These are phyloP conservation scores for Lactuca sativa DNA, from an alignment of 129 eudicot genomes.

Conservation along the genomic window DNA sequence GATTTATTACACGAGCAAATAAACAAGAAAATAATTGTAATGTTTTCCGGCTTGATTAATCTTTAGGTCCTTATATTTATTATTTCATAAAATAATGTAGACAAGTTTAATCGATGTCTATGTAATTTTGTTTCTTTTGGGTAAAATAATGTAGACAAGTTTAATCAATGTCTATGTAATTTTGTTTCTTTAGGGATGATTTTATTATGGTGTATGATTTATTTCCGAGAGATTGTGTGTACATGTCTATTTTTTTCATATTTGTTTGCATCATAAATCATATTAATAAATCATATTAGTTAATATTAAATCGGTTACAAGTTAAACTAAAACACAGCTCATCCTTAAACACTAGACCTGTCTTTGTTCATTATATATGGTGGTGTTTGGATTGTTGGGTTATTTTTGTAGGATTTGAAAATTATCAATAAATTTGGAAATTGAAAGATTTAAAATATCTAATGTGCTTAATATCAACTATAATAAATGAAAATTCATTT, in stretches of 20 bases:
- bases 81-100: not conserved
- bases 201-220: not conserved
- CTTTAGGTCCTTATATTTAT: not conserved
- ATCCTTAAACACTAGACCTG: too few species aligned
- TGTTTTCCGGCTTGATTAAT: not conserved
- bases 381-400: too few species aligned
- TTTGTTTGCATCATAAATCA: too few species aligned
- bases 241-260: not conserved
- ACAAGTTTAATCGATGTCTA: not conserved
- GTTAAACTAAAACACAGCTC: too few species aligned
- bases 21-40: not conserved
- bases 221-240: not conserved
- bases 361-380: too few species aligned
- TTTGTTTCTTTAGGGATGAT: not conserved
- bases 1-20: conserved; percentile 3
- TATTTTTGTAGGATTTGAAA: too few species aligned
- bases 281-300: too few species aligned
- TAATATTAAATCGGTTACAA: not conserved
- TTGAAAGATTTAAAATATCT: too few species aligned
- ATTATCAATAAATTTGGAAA: too few species aligned
- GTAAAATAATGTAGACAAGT: too few species aligned
- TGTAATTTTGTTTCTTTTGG: not conserved
- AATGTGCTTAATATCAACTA: too few species aligned
- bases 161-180: not conserved
- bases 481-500: too few species aligned